A percentile compares a stretch with the other conserved stretches of the same genome.
Evolutionary conservation across 768 basidiomycete species (phyloP).

Genomic region (Pulveroboletus sp.): DNA sequence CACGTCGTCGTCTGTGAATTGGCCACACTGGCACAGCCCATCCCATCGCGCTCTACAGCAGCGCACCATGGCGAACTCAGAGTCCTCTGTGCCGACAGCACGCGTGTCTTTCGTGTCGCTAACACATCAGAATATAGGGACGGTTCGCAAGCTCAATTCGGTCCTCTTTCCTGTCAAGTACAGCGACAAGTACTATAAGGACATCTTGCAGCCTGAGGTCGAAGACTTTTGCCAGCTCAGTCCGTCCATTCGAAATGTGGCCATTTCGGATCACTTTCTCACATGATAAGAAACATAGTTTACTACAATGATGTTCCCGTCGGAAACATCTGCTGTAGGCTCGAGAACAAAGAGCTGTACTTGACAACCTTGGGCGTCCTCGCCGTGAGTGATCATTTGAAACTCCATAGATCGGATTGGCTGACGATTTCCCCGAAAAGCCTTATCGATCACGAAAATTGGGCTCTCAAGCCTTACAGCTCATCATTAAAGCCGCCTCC

Average conservation of each 20-base stretch:
- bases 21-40: slow-evolving; percentile 16
- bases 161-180: slow-evolving; percentile 90
- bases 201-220: slow-evolving; percentile 68
- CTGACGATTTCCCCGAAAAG: slow-evolving; percentile 36
- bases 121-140: slow-evolving; percentile 80
- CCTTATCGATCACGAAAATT: slow-evolving; percentile 80
- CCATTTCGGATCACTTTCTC: slow-evolving; percentile 17
- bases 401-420: slow-evolving; percentile 10
- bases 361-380: slow-evolving; percentile 92
- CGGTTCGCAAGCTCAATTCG: slow-evolving; percentile 55
- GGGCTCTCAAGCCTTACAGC: slow-evolving; percentile 68
- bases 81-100: slow-evolving; percentile 16
- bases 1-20: slow-evolving; percentile 13
- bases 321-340: slow-evolving; percentile 80
- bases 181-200: slow-evolving; percentile 82
- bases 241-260: slow-evolving; percentile 38
- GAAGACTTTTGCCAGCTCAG: slow-evolving; percentile 88
- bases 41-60: neutral
- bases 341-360: slow-evolving; percentile 66
- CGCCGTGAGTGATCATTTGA: slow-evolving; percentile 51
- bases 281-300: slow-evolving; percentile 44
- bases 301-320: slow-evolving; percentile 93
- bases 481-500: slow-evolving; percentile 61
- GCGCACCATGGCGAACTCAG: slow-evolving; percentile 23
- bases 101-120: slow-evolving; percentile 70